Percentiles rank a stretch among this genome's conserved stretches.
Evolutionary conservation across 345 rosid genomes (phyloP).

Genomic region (Corchorus olitorius): DNA sequence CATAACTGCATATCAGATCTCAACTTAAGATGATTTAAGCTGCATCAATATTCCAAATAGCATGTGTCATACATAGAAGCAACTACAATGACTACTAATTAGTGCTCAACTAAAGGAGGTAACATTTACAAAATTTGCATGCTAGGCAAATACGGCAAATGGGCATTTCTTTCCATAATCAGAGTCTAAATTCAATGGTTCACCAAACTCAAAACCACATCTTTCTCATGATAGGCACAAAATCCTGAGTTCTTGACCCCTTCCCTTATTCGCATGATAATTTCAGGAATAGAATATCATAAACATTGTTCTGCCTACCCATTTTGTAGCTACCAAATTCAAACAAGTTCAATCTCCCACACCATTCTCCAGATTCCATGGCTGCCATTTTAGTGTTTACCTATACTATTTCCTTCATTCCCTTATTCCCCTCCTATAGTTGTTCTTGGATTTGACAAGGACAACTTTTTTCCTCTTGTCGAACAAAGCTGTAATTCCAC

Average conservation of each 20-base stretch:
- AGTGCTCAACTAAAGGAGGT: not conserved
- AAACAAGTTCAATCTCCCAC: not conserved
- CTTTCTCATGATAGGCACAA: not conserved
- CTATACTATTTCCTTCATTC: not conserved
- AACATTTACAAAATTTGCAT: conserved; percentile 2
- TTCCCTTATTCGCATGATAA: not conserved
- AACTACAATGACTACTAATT: not conserved
- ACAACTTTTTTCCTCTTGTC: not conserved
- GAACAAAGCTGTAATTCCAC: not conserved
- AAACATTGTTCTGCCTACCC: not conserved
- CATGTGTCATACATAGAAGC: not conserved
- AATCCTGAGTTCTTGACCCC: not conserved
- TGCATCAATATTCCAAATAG: not conserved
- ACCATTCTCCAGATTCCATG: not conserved
- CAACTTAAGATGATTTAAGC: not conserved
- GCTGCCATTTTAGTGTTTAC: not conserved
- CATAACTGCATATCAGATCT: not conserved
- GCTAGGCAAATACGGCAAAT: not conserved
- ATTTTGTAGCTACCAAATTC: not conserved
- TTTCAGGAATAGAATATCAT: not conserved
- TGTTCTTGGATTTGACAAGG: not conserved
- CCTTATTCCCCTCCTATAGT: not conserved
- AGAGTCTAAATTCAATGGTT: not conserved
- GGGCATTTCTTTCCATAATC: not conserved
- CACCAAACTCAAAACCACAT: not conserved